These are phyloP conservation scores for Xylaria digitata DNA, from an alignment of 2,329 filamentous ascomycete genomes.

Conservation along the genomic window DNA sequence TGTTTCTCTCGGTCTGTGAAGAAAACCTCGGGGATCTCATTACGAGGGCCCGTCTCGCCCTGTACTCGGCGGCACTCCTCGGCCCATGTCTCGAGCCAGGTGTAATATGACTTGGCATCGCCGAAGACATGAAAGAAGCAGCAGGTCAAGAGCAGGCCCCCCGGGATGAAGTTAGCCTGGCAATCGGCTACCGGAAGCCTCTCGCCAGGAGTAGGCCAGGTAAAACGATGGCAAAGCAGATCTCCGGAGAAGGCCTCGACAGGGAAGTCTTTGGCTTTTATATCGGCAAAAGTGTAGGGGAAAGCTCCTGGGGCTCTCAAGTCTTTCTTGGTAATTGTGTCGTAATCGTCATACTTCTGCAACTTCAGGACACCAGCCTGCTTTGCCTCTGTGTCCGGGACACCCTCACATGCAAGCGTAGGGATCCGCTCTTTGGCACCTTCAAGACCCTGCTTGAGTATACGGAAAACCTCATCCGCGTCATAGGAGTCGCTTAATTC, in stretches of 20 bases:
- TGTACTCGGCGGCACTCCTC: conserved; percentile 52
- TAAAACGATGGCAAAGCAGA: conserved; percentile 45
- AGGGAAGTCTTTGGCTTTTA: conserved; percentile 47
- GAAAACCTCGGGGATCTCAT: conserved; percentile 46
- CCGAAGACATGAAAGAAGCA: conserved; percentile 51
- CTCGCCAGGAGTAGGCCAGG: conserved; percentile 45
- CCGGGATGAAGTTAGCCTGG: conserved; percentile 50
- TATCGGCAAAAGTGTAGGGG: conserved; percentile 43
- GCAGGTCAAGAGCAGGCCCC: conserved; percentile 47
- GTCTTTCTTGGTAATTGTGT: conserved; percentile 47
- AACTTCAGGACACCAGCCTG: conserved; percentile 51
- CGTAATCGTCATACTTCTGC: conserved; percentile 43
- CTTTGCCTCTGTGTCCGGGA: conserved; percentile 48
- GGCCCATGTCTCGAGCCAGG: conserved; percentile 51
- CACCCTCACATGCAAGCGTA: conserved; percentile 49
- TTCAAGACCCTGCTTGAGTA: conserved; percentile 49
- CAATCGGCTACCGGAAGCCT: conserved; percentile 38
- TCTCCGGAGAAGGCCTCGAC: conserved; percentile 41
- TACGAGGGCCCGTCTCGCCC: conserved; percentile 41
- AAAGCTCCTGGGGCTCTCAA: conserved; percentile 42
- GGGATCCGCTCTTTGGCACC: conserved; percentile 48
- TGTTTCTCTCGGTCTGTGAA: conserved; percentile 48
- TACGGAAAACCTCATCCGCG: conserved; percentile 41
- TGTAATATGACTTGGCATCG: conserved; percentile 50
- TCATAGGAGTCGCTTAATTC: conserved; percentile 50